Evolutionary conservation across 1,284 basidiomycete species (phyloP).

Genomic region (Neonothopanus nambi): DNA sequence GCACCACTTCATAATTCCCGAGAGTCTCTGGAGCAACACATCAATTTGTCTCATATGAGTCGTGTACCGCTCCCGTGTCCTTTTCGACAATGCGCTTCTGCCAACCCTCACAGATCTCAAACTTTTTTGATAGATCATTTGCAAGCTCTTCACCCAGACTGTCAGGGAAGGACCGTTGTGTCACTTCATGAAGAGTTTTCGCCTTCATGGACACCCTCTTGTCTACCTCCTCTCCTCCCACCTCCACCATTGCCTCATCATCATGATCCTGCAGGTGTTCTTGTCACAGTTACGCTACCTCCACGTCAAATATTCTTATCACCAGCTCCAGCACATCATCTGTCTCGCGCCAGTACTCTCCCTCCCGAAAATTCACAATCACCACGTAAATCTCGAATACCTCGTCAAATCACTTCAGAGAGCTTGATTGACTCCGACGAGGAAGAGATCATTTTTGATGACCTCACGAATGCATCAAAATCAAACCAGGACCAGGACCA

Average conservation of each 20-base stretch:
- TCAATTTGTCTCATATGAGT: slow-evolving; percentile 15
- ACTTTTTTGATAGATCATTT: background rate
- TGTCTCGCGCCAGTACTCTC: too few species aligned
- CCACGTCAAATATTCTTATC: too few species aligned
- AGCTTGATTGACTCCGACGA: background rate
- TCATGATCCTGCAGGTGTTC: background rate
- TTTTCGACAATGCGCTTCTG: background rate
- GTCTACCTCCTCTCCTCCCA: background rate
- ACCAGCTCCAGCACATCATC: too few species aligned
- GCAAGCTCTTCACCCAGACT: background rate
- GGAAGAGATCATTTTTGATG: background rate
- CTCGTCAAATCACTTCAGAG: background rate
- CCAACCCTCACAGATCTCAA: background rate
- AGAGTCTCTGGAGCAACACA: slow-evolving; percentile 8
- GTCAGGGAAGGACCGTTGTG: background rate
- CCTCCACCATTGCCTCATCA: background rate
- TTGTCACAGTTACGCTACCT: background rate
- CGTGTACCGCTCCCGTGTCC: slow-evolving; percentile 15
- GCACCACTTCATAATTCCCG: slow-evolving; percentile 10
- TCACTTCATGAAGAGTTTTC: background rate
- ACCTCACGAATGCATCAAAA: background rate
- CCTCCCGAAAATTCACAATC: too few species aligned
- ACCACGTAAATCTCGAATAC: background rate
- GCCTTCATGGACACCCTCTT: background rate
- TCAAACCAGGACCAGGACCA: background rate